Evolutionary conservation across 768 basidiomycete genomes (phyloP).

Genomic region (Kondoa malvinella): DNA sequence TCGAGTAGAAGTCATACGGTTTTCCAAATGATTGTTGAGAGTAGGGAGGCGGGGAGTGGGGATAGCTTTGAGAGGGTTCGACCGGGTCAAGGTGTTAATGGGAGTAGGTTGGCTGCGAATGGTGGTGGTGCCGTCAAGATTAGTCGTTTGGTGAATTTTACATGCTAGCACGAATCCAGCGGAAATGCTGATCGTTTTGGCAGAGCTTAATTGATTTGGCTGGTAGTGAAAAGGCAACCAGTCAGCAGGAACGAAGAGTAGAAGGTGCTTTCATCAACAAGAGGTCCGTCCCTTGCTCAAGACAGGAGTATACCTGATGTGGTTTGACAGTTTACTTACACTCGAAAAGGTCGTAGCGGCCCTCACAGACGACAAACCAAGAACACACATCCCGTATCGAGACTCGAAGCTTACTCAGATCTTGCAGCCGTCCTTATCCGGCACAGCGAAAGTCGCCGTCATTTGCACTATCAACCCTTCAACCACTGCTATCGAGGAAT

Average conservation of each 20-base stretch:
- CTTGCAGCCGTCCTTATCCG: conserved; percentile 82
- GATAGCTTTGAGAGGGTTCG: neutral
- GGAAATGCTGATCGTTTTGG: neutral
- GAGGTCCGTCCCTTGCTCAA: conserved; percentile 29
- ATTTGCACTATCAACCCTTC: conserved; percentile 93
- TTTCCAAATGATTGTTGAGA: conserved; percentile 45
- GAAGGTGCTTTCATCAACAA: conserved; percentile 94
- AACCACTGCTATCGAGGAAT: conserved; percentile 56
- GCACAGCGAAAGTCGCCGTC: conserved; percentile 82
- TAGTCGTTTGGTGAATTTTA: neutral
- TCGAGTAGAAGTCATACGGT: conserved; percentile 88
- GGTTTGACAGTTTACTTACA: conserved; percentile 51
- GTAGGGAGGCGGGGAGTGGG: neutral
- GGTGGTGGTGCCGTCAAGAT: conserved; percentile 8
- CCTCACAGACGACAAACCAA: conserved; percentile 61
- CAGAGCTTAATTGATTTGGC: conserved; percentile 67
- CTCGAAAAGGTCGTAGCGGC: conserved; percentile 84
- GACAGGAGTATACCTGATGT: neutral
- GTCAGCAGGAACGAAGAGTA: conserved; percentile 77
- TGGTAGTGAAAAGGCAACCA: conserved; percentile 90
- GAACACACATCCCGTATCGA: conserved; percentile 88
- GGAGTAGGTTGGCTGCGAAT: conserved; percentile 2
- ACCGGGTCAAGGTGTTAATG: neutral
- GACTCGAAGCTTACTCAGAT: conserved; percentile 61
- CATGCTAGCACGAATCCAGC: neutral